These are phyloP conservation scores for Trametes elegans DNA, from an alignment of 768 basidiomycete genomes.

Conservation along the genomic window DNA sequence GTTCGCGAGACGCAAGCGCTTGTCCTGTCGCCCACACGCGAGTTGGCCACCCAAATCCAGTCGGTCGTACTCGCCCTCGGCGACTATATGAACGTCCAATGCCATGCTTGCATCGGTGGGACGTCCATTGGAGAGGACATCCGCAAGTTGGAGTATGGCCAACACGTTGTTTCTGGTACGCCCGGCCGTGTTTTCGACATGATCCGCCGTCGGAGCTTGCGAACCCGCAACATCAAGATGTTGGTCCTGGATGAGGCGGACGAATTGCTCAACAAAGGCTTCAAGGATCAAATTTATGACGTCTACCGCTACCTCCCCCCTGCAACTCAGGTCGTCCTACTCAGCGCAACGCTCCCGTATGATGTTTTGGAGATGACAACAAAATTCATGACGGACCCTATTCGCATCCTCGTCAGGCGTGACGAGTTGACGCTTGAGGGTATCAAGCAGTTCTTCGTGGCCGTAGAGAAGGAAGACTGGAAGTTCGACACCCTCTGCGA, in stretches of 20 bases:
- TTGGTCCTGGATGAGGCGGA: slow-evolving; percentile 93
- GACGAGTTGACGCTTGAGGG: slow-evolving; percentile 97
- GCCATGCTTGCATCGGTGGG: slow-evolving; percentile 97
- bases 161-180: slow-evolving; percentile 96
- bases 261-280: slow-evolving; percentile 94
- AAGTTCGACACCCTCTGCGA: slow-evolving; percentile 98
- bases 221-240: slow-evolving; percentile 98
- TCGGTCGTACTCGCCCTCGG: slow-evolving; percentile 94
- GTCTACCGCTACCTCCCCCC: slow-evolving; percentile 97
- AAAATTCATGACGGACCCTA: slow-evolving; percentile 99
- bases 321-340: slow-evolving; percentile 93
- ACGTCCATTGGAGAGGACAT: slow-evolving; percentile 98
- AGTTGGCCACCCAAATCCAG: slow-evolving; percentile 98
- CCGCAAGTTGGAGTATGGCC: slow-evolving; percentile 93
- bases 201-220: slow-evolving; percentile 91
- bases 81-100: slow-evolving; percentile 99
- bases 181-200: slow-evolving; percentile 99
- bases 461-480: slow-evolving; percentile 99
- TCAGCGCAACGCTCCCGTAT: slow-evolving; percentile 94
- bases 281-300: slow-evolving; percentile 99
- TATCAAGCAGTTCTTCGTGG: slow-evolving; percentile 96
- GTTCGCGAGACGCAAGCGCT: slow-evolving; percentile 95
- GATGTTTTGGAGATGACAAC: slow-evolving; percentile 99
- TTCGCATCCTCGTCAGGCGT: slow-evolving; percentile 98
- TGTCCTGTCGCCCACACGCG: slow-evolving; percentile 96